Percentiles rank a stretch among this genome's conserved stretches.
These are phyloP conservation scores for Scleroderma bovista DNA, from an alignment of 768 basidiomycete species.

Conservation along the genomic window DNA sequence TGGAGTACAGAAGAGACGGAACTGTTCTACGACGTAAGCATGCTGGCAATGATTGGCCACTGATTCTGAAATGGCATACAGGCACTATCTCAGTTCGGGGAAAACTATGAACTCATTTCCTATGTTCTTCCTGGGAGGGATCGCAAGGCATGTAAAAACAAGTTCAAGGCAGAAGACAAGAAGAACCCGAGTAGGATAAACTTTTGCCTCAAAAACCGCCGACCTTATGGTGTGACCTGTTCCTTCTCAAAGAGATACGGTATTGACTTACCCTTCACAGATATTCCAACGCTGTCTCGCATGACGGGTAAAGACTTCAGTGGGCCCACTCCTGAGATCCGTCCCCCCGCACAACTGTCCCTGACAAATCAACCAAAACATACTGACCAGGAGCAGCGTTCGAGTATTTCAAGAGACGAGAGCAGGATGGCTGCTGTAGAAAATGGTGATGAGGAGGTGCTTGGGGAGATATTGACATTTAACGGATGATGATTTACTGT, in stretches of 20 bases:
- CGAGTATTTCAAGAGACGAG: slow-evolving; percentile 11
- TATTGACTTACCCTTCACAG: slow-evolving; percentile 29
- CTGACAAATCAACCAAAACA: slow-evolving; percentile 23
- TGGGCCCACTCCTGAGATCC: slow-evolving; percentile 71
- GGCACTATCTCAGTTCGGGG: slow-evolving; percentile 87
- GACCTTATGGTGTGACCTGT: slow-evolving; percentile 53
- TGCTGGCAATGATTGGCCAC: neutral
- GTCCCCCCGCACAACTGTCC: slow-evolving; percentile 32
- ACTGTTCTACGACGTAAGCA: slow-evolving; percentile 73
- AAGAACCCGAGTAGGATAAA: slow-evolving; percentile 73
- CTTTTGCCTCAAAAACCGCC: slow-evolving; percentile 64
- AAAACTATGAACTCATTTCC: slow-evolving; percentile 90
- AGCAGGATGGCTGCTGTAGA: slow-evolving; percentile 33
- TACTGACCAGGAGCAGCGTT: neutral
- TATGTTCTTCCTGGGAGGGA: slow-evolving; percentile 80
- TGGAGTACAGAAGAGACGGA: slow-evolving; percentile 93
- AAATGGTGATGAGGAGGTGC: slow-evolving; percentile 21
- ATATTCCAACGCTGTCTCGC: slow-evolving; percentile 65
- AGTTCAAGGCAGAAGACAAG: slow-evolving; percentile 88
- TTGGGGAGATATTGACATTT: slow-evolving; percentile 26
- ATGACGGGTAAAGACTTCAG: slow-evolving; percentile 87
- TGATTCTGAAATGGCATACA: slow-evolving; percentile 26
- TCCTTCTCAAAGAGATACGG: neutral
- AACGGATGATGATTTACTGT: slow-evolving; percentile 6
- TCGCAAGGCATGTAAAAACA: slow-evolving; percentile 86